Conservation (phyloP, 2,329 filamentous ascomycete species). For the Talaromyces marneffei region DNA sequence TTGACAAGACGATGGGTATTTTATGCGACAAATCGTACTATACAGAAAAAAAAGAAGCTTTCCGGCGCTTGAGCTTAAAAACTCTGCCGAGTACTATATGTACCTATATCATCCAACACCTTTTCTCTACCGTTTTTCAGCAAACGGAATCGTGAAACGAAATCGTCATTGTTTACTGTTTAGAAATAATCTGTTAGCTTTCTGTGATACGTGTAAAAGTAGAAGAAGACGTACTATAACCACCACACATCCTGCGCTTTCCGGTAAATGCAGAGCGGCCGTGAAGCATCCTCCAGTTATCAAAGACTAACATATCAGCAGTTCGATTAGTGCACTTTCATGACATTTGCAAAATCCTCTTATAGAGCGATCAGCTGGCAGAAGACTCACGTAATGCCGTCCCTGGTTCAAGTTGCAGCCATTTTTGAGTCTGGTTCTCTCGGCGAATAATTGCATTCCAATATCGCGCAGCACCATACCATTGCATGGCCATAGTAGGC, state of each 20-base stretch:
- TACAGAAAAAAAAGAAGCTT: not conserved
- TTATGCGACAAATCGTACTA: not conserved
- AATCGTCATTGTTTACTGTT: slow-evolving; percentile 73
- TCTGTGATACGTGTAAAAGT: not conserved
- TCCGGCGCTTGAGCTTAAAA: not conserved
- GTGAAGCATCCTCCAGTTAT: slow-evolving; percentile 93
- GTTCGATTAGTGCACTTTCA: not conserved
- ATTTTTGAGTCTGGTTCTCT: slow-evolving; percentile 55
- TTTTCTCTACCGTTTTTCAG: slow-evolving; percentile 54
- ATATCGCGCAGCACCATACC: slow-evolving; percentile 74
- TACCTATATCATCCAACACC: slow-evolving; percentile 30
- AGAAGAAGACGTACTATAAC: slow-evolving; percentile 62
- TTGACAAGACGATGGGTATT: not conserved
- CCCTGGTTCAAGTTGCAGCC: slow-evolving; percentile 76
- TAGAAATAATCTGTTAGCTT: not conserved
- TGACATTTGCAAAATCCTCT: not conserved
- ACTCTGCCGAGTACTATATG: not conserved
- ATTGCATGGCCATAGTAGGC: slow-evolving; percentile 49
- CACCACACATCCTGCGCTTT: slow-evolving; percentile 80
- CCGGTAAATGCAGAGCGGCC: slow-evolving; percentile 79
- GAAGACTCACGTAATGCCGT: slow-evolving; percentile 61
- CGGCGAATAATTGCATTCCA: slow-evolving; percentile 66
- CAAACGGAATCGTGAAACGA: slow-evolving; percentile 67
- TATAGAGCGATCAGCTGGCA: not conserved
- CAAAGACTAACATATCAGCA: slow-evolving; percentile 62